Percentiles rank a stretch among this genome's conserved stretches.
Evolutionary conservation across 2,329 filamentous ascomycete genomes (phyloP).

Genomic region (Diaporthe ilicicola): DNA sequence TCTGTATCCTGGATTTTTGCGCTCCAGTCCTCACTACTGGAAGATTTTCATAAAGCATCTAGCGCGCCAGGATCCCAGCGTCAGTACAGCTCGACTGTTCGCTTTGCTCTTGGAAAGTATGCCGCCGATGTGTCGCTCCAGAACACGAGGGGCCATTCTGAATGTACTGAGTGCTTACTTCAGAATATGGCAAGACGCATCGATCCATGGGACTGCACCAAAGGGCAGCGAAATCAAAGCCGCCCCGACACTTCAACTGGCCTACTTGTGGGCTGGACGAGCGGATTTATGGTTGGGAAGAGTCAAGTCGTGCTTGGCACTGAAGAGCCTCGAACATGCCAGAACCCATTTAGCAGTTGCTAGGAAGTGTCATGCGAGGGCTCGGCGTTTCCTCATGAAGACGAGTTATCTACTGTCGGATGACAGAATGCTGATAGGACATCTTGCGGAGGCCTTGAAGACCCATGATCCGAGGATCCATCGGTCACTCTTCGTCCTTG

Average conservation of each 20-base stretch:
- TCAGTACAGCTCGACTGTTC: constrained; percentile 16
- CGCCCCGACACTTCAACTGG: neutral
- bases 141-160: constrained; percentile 20
- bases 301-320: constrained; percentile 10
- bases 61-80: neutral
- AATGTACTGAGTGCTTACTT: constrained; percentile 26
- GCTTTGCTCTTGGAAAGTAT: constrained; percentile 22
- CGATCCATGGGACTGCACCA: constrained; percentile 24
- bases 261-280: constrained; percentile 28
- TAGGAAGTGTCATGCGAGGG: neutral
- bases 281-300: neutral
- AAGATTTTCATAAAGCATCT: constrained; percentile 22
- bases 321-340: neutral
- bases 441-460: constrained; percentile 22
- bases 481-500: constrained; percentile 17
- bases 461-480: constrained; percentile 11
- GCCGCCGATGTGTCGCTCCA: neutral
- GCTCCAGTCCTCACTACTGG: constrained; percentile 14
- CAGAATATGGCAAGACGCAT: constrained; percentile 22
- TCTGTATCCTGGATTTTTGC: constrained; percentile 11
- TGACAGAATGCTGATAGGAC: constrained; percentile 4
- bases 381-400: constrained; percentile 21
- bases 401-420: constrained; percentile 24
- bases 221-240: neutral
- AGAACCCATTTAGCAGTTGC: neutral